These are phyloP conservation scores for Cyclostephanos tholiformis DNA, from an alignment of 108 stramenopile genomes.

Conservation along the genomic window DNA sequence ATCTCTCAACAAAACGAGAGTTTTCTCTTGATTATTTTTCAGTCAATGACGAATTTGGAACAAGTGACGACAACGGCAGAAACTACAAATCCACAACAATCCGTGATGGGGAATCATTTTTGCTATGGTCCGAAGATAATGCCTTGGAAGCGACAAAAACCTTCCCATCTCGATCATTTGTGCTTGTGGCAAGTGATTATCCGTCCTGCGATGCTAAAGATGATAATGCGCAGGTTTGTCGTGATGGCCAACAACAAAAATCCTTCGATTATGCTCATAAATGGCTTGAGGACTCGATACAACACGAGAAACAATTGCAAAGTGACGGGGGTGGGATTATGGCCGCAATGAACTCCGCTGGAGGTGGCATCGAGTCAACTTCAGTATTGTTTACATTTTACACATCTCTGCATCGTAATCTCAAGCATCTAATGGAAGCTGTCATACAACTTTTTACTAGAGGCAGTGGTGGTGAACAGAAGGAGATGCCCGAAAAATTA, in stretches of 20 bases:
- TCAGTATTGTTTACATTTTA: conserved; percentile 70
- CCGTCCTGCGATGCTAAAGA: conserved; percentile 25
- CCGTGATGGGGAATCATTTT: conserved; percentile 30
- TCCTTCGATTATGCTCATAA: conserved; percentile 59
- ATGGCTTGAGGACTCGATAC: conserved; percentile 69
- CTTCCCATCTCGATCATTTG: conserved; percentile 47
- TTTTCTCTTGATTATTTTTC: conserved; percentile 55
- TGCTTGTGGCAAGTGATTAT: conserved; percentile 62
- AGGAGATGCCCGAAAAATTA: conserved; percentile 2
- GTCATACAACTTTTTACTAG: conserved; percentile 5
- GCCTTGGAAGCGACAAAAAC: conserved; percentile 38
- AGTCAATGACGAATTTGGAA: conserved; percentile 44
- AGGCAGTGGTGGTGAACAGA: conserved; percentile 2
- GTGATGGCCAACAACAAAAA: conserved; percentile 17
- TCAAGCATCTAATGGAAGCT: conserved; percentile 17
- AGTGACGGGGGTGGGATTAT: conserved; percentile 72
- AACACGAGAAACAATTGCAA: conserved; percentile 51
- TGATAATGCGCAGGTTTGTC: conserved; percentile 21
- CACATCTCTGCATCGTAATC: conserved; percentile 35
- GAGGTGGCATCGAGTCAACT: conserved; percentile 87
- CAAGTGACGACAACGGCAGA: conserved; percentile 2
- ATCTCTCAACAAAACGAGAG: conserved; percentile 53
- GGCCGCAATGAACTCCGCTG: conserved; percentile 74
- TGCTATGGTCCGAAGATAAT: conserved; percentile 51
- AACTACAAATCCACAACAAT: conserved; percentile 32